phyloP scores from a whole-genome alignment of 345 rosid species.

The Odontarrhena argentea region DNA sequence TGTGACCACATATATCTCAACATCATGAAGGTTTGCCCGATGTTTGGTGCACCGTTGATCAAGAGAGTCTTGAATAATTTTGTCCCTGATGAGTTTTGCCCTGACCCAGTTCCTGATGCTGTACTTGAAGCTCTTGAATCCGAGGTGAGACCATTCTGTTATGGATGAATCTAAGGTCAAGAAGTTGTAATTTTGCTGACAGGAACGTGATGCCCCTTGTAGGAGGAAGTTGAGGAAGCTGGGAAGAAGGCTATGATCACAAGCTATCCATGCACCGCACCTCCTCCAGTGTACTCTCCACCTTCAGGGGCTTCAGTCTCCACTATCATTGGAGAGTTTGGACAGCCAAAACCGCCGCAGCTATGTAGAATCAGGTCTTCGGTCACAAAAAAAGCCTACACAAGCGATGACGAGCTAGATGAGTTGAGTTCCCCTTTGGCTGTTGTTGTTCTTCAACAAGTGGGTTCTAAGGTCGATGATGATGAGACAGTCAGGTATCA shows the following conservation, averaged over 20 bases:
- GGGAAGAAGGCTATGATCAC: slow-evolving; percentile 37
- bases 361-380: slow-evolving; percentile 64
- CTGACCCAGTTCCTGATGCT: slow-evolving; percentile 78
- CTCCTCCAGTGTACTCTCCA: slow-evolving; percentile 58
- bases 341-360: slow-evolving; percentile 44
- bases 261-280: slow-evolving; percentile 59
- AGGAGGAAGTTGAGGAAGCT: slow-evolving; percentile 31
- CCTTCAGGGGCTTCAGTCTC: slow-evolving; percentile 64
- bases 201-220: slow-evolving; percentile 27
- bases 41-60: slow-evolving; percentile 74
- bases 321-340: slow-evolving; percentile 48
- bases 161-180: neutral
- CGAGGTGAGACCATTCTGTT: slow-evolving; percentile 55
- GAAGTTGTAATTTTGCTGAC: slow-evolving; percentile 20
- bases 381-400: slow-evolving; percentile 66
- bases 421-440: slow-evolving; percentile 74
- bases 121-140: slow-evolving; percentile 76
- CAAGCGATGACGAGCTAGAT: slow-evolving; percentile 91
- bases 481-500: slow-evolving; percentile 55
- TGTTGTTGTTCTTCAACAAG: slow-evolving; percentile 49
- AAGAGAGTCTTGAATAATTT: slow-evolving; percentile 72
- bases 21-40: slow-evolving; percentile 75
- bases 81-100: slow-evolving; percentile 86
- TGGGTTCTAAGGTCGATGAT: slow-evolving; percentile 17
- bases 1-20: slow-evolving; percentile 3